Evolutionary conservation across 441 rosid genomes (phyloP).

Genomic region (Adansonia madagascariensis): DNA sequence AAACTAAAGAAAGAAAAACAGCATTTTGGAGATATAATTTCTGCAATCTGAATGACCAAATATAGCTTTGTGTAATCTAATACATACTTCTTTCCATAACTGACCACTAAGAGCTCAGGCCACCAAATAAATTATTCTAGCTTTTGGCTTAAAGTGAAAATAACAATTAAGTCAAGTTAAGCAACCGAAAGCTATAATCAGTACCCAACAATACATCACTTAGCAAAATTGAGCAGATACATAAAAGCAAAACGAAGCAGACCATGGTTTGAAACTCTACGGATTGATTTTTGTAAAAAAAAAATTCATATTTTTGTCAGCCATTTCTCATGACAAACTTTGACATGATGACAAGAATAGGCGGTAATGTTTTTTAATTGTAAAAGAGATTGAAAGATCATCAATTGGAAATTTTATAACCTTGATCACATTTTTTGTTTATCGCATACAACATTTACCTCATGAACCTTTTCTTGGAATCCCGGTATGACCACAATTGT

Average conservation of each 20-base stretch:
- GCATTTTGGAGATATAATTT: background rate
- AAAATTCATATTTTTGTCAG: too few species aligned
- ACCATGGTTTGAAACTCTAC: background rate
- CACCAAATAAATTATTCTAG: background rate
- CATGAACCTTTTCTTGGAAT: background rate
- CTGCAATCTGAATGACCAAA: background rate
- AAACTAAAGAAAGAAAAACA: background rate
- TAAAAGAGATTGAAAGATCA: too few species aligned
- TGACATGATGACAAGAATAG: background rate
- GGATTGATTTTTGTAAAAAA: too few species aligned
- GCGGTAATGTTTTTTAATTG: background rate
- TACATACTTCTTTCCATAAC: background rate
- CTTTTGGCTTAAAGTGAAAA: slow-evolving; percentile 31
- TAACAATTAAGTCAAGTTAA: background rate
- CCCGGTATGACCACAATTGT: background rate
- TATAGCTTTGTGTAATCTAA: background rate
- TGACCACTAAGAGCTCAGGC: background rate
- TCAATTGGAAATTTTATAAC: background rate
- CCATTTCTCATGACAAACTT: background rate
- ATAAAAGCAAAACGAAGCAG: slow-evolving; percentile 12
- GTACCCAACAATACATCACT: background rate
- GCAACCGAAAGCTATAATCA: slow-evolving; percentile 1
- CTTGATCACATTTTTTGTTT: background rate
- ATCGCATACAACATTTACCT: background rate
- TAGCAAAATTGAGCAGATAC: background rate